Percentiles rank a stretch among this genome's conserved stretches.
These are phyloP conservation scores for Vigna reflexopilosa DNA, from an alignment of 306 rosid species.

Conservation along the genomic window DNA sequence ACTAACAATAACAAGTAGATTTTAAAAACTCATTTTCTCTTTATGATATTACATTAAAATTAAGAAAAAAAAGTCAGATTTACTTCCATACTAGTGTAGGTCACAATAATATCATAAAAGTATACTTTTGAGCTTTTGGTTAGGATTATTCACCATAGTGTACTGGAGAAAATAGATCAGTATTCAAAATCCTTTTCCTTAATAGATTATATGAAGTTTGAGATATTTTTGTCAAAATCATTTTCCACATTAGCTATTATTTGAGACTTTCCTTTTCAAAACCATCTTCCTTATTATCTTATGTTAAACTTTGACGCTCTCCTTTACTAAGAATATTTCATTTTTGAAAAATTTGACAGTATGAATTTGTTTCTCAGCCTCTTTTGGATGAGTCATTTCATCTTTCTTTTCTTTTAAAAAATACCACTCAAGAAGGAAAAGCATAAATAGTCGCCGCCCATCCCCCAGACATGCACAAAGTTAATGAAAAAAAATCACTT, in stretches of 20 bases:
- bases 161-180: neutral
- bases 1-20: neutral
- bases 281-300: neutral
- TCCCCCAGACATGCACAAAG: neutral
- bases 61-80: neutral
- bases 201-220: neutral
- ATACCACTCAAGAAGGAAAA: neutral
- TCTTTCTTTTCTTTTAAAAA: neutral
- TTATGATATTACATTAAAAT: neutral
- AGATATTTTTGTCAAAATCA: neutral
- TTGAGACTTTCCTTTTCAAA: neutral
- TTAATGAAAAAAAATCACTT: neutral
- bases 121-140: neutral
- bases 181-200: neutral
- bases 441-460: neutral
- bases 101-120: neutral
- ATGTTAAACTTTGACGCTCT: neutral
- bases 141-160: neutral
- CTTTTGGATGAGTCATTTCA: neutral
- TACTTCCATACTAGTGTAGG: neutral
- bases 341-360: neutral
- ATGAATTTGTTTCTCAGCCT: neutral
- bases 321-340: neutral
- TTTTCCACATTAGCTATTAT: neutral
- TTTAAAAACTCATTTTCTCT: neutral